Evolutionary conservation across 2,329 filamentous ascomycete genomes (phyloP).

Genomic region (Ophiosphaerella narmari): DNA sequence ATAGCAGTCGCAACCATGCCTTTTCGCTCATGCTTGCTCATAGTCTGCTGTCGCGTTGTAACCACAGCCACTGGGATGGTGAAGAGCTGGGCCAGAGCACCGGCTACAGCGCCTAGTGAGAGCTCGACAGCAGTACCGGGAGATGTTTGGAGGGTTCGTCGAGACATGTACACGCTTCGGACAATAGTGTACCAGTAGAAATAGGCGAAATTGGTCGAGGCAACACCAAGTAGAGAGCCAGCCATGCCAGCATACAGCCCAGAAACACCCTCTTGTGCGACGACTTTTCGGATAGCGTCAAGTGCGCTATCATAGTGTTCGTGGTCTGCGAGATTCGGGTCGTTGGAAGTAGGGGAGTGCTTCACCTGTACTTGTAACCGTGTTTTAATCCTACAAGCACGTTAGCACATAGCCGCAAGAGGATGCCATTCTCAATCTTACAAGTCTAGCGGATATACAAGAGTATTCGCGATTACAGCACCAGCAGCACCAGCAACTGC

Average conservation of each 20-base stretch:
- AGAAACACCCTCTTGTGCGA: slow-evolving; percentile 74
- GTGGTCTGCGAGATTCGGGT: slow-evolving; percentile 53
- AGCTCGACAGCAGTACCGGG: slow-evolving; percentile 84
- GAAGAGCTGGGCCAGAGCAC: slow-evolving; percentile 90
- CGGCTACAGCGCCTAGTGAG: slow-evolving; percentile 81
- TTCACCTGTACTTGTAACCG: slow-evolving; percentile 94
- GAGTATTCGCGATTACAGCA: slow-evolving; percentile 89
- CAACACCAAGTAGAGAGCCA: slow-evolving; percentile 86
- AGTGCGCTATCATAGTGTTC: slow-evolving; percentile 84
- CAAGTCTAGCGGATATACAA: slow-evolving; percentile 98
- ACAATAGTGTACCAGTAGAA: slow-evolving; percentile 99
- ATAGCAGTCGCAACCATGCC: slow-evolving; percentile 83
- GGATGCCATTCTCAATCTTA: slow-evolving; percentile 53
- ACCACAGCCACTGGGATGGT: slow-evolving; percentile 96
- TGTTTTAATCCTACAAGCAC: slow-evolving; percentile 80
- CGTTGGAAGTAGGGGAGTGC: slow-evolving; percentile 48
- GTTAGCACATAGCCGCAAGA: slow-evolving; percentile 10
- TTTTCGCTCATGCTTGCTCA: slow-evolving; percentile 81
- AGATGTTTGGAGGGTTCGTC: slow-evolving; percentile 61
- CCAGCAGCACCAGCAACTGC: slow-evolving; percentile 91
- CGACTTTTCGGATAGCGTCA: slow-evolving; percentile 86
- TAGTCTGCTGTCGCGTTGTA: slow-evolving; percentile 94
- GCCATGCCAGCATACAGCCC: slow-evolving; percentile 90
- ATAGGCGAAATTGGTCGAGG: slow-evolving; percentile 98
- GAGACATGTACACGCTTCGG: slow-evolving; percentile 73